Percentiles rank a stretch among this genome's conserved stretches.
phyloP scores from a whole-genome alignment of 768 basidiomycete species.

The Russula sp. region DNA sequence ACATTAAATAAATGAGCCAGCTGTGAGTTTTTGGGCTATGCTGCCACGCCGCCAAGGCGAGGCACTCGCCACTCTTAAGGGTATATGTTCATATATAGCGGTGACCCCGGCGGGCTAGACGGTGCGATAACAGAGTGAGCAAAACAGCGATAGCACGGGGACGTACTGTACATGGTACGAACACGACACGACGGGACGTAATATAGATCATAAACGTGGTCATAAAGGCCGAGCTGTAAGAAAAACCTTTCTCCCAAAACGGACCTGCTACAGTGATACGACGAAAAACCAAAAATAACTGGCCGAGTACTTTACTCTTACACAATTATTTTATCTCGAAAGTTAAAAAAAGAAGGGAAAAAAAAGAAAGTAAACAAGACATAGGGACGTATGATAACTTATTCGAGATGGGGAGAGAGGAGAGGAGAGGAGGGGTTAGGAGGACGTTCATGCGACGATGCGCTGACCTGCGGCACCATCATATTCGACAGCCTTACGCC shows the following conservation, averaged over 20 bases:
- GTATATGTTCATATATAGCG: background rate
- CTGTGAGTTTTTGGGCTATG: background rate
- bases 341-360: background rate
- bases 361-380: conserved; percentile 5
- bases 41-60: background rate
- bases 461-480: conserved; percentile 22
- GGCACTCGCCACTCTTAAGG: background rate
- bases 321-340: background rate
- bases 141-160: conserved; percentile 14
- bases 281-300: background rate
- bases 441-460: conserved; percentile 16
- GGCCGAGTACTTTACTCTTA: conserved; percentile 4
- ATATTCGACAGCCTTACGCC: conserved; percentile 15
- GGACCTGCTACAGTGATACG: background rate
- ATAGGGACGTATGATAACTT: conserved; percentile 16
- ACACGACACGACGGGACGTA: conserved; percentile 2
- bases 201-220: conserved; percentile 10
- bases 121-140: conserved; percentile 5
- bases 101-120: background rate
- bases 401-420: background rate
- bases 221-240: background rate
- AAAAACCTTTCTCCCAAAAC: background rate
- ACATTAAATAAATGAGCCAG: background rate
- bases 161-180: conserved; percentile 15
- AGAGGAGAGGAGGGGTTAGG: too few species aligned